Base-by-base conservation (phyloP, 805 yeast genomes). In the Blastobotrys parvus region DNA sequence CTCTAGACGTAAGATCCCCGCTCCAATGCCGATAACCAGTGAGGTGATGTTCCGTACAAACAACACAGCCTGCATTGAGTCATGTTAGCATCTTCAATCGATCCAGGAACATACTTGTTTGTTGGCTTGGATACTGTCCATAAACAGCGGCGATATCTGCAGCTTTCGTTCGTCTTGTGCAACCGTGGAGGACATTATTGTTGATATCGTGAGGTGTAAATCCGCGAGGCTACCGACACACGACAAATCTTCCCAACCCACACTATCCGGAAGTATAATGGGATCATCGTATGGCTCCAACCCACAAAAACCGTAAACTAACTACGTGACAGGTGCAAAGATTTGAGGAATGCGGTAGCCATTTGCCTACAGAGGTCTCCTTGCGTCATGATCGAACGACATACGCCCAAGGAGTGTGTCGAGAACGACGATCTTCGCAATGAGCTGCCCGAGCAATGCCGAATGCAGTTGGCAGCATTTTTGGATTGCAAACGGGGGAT, bases 301-400 rank as follows among this genome's bases (percentile, higher is more conserved):
- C 11, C 29, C 7, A 25, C 11, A 25, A 8, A 8, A 7, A 25
- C 11, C 29, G 11, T 7, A 25, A 7, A 25, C 5, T 7, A 23
- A 10, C 10, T 22, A 22, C 13, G 18, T 11, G 6, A 11, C 23
- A 88, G 95, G 71, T 90, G 98, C 62, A 82, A 84, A 57, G 98
- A 90, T 63, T 94, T 90, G 59, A 77, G 89, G 57, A 87, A 77
- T 54, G 95, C 94, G n/a, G 85, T 92, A 45, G 97, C 97, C 7
- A 80, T 90, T 17, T 90, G 98, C 61, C 72, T 90, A 39, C 98
- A 90, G 62, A 75, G 97, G 57, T 88, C 97, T 3, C 97, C 97
- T 13, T 90, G 98, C 63, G 98, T 90, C 40, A 71, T 90, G 67
- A 74, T 90, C 18, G 85, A 92, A 48, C 72, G 98, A 51, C 73